phyloP scores from a whole-genome alignment of 768 basidiomycete species.

The Collybia sordida region DNA sequence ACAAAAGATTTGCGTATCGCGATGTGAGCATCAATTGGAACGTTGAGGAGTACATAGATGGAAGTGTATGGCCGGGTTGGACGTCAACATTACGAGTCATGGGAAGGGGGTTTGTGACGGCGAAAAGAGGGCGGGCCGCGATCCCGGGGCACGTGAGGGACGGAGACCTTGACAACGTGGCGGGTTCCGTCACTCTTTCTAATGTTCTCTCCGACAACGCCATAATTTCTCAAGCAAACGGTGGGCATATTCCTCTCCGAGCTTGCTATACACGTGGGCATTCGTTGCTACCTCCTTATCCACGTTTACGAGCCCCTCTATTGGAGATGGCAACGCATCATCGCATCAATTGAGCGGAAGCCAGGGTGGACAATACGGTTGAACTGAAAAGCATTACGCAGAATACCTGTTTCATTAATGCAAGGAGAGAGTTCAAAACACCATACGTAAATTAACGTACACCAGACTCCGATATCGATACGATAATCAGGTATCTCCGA shows the following conservation, averaged over 20 bases:
- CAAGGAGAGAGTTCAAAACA: too few relatives aligned
- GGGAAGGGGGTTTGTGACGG: slow-evolving; percentile 9
- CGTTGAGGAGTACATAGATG: too few relatives aligned
- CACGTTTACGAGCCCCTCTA: neutral
- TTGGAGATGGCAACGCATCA: slow-evolving; percentile 14
- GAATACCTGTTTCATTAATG: neutral
- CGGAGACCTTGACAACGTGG: slow-evolving; percentile 34
- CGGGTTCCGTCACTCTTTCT: slow-evolving; percentile 31
- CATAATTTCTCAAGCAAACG: slow-evolving; percentile 11
- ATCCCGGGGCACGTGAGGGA: slow-evolving; percentile 24
- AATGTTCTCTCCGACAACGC: slow-evolving; percentile 25
- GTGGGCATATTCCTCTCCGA: slow-evolving; percentile 1
- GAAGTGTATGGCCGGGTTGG: neutral
- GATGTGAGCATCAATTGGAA: too few relatives aligned
- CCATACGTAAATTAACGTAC: too few relatives aligned
- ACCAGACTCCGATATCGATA: neutral
- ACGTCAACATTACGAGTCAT: slow-evolving; percentile 1
- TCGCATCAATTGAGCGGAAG: slow-evolving; percentile 9
- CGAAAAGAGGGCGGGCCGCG: slow-evolving; percentile 1
- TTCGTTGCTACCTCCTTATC: slow-evolving; percentile 6
- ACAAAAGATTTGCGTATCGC: too few relatives aligned
- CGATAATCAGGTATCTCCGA: neutral
- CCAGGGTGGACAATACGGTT: slow-evolving; percentile 1
- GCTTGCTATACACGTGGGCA: slow-evolving; percentile 7
- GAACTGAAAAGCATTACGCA: neutral